A percentile compares a stretch with the other conserved stretches of the same genome.
Evolutionary conservation across 805 yeast species (phyloP).

Genomic region (Teunomyces stri): DNA sequence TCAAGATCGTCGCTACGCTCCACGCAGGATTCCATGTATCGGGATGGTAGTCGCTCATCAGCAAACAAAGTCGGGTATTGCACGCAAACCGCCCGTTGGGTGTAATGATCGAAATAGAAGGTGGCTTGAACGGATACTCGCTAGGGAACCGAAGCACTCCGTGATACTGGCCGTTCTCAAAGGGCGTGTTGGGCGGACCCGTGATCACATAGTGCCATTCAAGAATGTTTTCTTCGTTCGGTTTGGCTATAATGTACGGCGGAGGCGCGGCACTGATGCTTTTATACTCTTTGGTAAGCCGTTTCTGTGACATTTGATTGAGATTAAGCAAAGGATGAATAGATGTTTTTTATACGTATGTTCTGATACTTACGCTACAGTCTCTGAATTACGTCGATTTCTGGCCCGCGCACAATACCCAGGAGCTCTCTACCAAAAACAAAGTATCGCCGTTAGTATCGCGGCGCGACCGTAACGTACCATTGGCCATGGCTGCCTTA

Average conservation of each 20-base stretch:
- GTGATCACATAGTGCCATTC: slow-evolving; percentile 93
- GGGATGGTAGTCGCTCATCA: slow-evolving; percentile 95
- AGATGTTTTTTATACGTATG: no score
- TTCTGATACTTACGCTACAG: not conserved
- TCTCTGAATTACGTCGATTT: not conserved
- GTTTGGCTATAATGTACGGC: slow-evolving; percentile 80
- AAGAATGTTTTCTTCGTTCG: slow-evolving; percentile 80
- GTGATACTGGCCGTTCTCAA: slow-evolving; percentile 82
- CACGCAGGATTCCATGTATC: slow-evolving; percentile 96
- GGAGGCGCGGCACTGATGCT: slow-evolving; percentile 75
- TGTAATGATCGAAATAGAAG: slow-evolving; percentile 83
- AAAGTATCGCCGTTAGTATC: slow-evolving; percentile 2
- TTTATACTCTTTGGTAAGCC: slow-evolving; percentile 79
- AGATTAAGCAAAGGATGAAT: no score
- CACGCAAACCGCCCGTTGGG: slow-evolving; percentile 87
- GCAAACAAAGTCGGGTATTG: slow-evolving; percentile 77
- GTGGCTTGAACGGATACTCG: slow-evolving; percentile 91
- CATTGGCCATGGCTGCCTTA: slow-evolving; percentile 12
- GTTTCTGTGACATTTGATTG: slow-evolving; percentile 30
- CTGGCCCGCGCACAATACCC: not conserved
- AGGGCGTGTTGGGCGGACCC: slow-evolving; percentile 91
- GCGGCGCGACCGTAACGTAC: slow-evolving; percentile 13
- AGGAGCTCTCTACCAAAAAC: not conserved
- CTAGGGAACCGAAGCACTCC: slow-evolving; percentile 80
- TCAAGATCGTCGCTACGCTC: slow-evolving; percentile 86